Evolutionary conservation across 495 filamentous ascomycete species (phyloP).

Genomic region (Aspergillus indologenus): DNA sequence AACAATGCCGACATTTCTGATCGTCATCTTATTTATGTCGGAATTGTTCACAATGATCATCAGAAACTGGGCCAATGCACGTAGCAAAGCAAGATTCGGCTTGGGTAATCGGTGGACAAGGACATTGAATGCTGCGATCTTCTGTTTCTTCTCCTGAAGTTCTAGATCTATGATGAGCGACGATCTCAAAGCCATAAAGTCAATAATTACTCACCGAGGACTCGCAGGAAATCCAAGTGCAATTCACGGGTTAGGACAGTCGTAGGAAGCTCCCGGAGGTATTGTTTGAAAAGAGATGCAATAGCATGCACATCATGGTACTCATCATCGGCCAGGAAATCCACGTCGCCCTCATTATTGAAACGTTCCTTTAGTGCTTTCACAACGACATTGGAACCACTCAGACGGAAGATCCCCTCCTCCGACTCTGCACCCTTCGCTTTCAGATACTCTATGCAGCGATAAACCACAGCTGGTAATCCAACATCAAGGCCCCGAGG

Average conservation of each 20-base stretch:
- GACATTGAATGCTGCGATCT: constrained; percentile 75
- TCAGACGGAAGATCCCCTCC: constrained; percentile 95
- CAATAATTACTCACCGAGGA: constrained; percentile 61
- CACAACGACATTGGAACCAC: constrained; percentile 90
- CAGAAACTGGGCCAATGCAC: constrained; percentile 79
- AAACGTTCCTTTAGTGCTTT: constrained; percentile 88
- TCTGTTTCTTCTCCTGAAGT: constrained; percentile 66
- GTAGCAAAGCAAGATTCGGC: constrained; percentile 74
- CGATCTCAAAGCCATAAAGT: background rate
- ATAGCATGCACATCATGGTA: constrained; percentile 97
- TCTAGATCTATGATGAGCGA: constrained; percentile 39
- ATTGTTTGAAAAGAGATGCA: constrained; percentile 89
- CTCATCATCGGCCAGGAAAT: constrained; percentile 75
- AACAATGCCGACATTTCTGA: constrained; percentile 95
- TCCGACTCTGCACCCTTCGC: constrained; percentile 78
- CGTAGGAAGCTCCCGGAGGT: constrained; percentile 85
- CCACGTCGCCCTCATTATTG: constrained; percentile 90
- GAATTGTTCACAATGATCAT: constrained; percentile 86
- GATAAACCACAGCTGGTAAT: constrained; percentile 93
- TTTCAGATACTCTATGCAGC: constrained; percentile 91
- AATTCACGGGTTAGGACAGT: constrained; percentile 89
- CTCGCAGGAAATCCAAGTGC: constrained; percentile 81
- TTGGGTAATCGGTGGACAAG: constrained; percentile 82
- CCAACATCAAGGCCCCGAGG: constrained; percentile 68
- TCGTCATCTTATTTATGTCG: constrained; percentile 95